phyloP scores from a whole-genome alignment of 495 filamentous ascomycete genomes.

The Cercophora newfieldiana region DNA sequence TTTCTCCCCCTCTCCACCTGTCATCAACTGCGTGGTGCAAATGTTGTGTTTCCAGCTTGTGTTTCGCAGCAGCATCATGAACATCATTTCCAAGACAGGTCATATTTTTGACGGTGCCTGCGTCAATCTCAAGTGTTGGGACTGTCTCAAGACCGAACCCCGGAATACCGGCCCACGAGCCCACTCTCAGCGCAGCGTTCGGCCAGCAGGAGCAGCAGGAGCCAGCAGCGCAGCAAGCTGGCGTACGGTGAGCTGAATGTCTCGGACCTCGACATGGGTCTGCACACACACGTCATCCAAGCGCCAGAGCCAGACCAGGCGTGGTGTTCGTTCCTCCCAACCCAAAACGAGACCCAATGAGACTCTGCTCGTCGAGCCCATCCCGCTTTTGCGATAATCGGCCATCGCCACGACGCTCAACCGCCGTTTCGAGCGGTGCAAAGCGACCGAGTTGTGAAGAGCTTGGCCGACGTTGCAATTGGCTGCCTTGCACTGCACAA shows the following conservation, averaged over 20 bases:
- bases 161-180: background rate
- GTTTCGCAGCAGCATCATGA: background rate
- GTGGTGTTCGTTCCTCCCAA: background rate
- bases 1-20: background rate
- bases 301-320: background rate
- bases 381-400: background rate
- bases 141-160: background rate
- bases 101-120: background rate
- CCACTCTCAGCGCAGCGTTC: background rate
- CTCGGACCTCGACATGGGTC: background rate
- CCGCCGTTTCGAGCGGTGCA: background rate
- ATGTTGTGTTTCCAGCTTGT: background rate
- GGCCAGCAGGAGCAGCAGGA: background rate
- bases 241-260: too few species aligned
- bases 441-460: background rate
- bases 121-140: background rate
- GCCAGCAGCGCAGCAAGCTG: background rate
- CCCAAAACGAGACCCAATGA: background rate
- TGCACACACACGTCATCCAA: background rate
- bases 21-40: background rate
- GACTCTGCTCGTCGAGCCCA: background rate
- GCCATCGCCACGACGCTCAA: background rate
- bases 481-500: conserved; percentile 7
- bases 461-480: conserved; percentile 1
- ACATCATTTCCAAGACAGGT: background rate